phyloP scores from a whole-genome alignment of 2,329 filamentous ascomycete genomes.

The Nothopassalora personata region DNA sequence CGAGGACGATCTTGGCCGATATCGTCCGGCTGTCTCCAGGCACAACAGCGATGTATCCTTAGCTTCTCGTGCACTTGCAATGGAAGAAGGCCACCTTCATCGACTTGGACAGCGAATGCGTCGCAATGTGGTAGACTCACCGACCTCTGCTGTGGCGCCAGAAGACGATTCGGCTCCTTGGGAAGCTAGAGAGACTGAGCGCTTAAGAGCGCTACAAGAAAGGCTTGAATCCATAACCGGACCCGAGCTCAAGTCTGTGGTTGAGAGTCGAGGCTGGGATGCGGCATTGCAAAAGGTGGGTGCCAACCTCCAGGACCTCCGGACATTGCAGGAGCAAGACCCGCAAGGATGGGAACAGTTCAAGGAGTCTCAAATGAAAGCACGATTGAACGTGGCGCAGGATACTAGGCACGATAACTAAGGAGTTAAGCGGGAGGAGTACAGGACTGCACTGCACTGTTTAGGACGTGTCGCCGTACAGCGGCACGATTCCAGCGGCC shows the following conservation, averaged over 20 bases:
- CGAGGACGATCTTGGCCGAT: conserved; percentile 31
- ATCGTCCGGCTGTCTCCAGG: conserved; percentile 45
- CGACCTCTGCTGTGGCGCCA: conserved; percentile 18
- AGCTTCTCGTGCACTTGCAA: conserved; percentile 57
- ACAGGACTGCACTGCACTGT: neutral
- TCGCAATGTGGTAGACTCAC: conserved; percentile 55
- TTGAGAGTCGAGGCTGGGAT: conserved; percentile 54
- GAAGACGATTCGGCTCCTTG: conserved; percentile 29
- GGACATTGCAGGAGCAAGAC: conserved; percentile 48
- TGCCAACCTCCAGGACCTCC: conserved; percentile 62
- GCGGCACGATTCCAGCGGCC: neutral
- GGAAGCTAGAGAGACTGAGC: conserved; percentile 31
- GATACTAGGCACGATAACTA: conserved; percentile 6
- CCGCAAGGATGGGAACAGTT: conserved; percentile 34
- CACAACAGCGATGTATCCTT: conserved; percentile 64
- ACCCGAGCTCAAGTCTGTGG: conserved; percentile 59
- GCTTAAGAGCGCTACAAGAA: conserved; percentile 36
- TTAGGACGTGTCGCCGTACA: neutral
- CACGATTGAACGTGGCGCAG: conserved; percentile 27
- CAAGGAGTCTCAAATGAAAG: conserved; percentile 33
- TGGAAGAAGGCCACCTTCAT: conserved; percentile 66
- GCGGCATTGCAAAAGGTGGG: conserved; percentile 58
- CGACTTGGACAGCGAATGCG: conserved; percentile 63
- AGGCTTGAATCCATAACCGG: conserved; percentile 50
- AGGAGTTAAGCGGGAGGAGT: neutral